These are phyloP conservation scores for Leccinum variicolor DNA, from an alignment of 768 basidiomycete species.

Conservation along the genomic window DNA sequence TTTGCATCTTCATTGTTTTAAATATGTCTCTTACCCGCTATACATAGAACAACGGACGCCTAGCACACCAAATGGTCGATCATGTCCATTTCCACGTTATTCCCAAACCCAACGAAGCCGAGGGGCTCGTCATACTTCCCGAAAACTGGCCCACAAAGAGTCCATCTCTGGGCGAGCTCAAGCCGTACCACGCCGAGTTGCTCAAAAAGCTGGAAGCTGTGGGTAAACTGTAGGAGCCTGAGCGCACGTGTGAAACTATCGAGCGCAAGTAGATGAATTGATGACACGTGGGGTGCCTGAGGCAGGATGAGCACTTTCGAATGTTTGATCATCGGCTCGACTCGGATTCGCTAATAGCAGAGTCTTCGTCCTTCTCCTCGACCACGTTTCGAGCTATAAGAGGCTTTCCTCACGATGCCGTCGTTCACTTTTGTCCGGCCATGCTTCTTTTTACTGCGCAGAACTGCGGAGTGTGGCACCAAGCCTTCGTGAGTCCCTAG, in stretches of 20 bases:
- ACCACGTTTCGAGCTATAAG: not conserved
- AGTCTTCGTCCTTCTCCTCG: not conserved
- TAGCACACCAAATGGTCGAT: conserved; percentile 68
- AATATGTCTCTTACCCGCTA: not conserved
- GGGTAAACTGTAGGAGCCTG: conserved; percentile 19
- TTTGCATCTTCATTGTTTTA: not conserved
- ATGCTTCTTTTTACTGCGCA: not conserved
- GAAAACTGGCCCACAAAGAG: conserved; percentile 50
- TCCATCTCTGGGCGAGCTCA: conserved; percentile 20
- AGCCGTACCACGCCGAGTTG: conserved; percentile 19
- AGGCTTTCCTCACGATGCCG: not conserved
- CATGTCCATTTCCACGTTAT: conserved; percentile 96
- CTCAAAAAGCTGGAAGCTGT: conserved; percentile 12
- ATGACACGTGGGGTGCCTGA: not conserved
- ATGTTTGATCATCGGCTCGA: not conserved
- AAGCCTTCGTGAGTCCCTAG: not conserved
- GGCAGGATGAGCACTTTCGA: not conserved
- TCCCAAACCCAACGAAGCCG: conserved; percentile 71
- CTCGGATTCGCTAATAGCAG: not conserved
- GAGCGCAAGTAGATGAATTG: not conserved
- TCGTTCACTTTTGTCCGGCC: too few species aligned
- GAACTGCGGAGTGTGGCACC: not conserved
- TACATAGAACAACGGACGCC: conserved; percentile 61
- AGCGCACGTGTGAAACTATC: not conserved
- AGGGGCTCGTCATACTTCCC: conserved; percentile 67